A percentile compares a stretch with the other conserved stretches of the same genome.
Conservation (phyloP, 805 yeast species). For the Yamadazyma phyllophila region DNA sequence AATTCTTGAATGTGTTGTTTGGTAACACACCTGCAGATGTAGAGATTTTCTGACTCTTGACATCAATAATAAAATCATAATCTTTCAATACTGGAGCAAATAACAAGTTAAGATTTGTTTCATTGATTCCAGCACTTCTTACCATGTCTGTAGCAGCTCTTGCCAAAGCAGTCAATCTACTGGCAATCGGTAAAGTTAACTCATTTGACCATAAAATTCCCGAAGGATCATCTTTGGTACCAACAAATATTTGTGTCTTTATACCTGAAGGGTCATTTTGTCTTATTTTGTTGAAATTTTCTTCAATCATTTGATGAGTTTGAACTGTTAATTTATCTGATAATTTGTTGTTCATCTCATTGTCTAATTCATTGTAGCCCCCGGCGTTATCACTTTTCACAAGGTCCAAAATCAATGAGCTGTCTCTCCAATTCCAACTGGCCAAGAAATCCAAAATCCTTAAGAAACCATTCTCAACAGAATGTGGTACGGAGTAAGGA, state of each 20-base stretch:
- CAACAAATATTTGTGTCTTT: conserved; percentile 78
- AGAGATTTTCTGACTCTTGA: conserved; percentile 47
- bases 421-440: conserved; percentile 93
- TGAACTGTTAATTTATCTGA: conserved; percentile 62
- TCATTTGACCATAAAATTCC: conserved; percentile 80
- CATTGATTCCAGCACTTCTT: conserved; percentile 41
- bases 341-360: conserved; percentile 37
- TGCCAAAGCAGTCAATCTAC: conserved; percentile 84
- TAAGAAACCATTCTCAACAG: conserved; percentile 77
- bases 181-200: conserved; percentile 68
- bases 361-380: conserved; percentile 17
- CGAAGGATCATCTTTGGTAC: conserved; percentile 78
- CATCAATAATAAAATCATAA: conserved; percentile 73
- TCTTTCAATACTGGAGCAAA: conserved; percentile 84
- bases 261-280: conserved; percentile 78
- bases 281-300: conserved; percentile 66
- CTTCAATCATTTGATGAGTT: conserved; percentile 58
- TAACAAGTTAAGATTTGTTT: conserved; percentile 46
- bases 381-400: conserved; percentile 38
- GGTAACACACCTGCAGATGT: conserved; percentile 57
- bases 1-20: conserved; percentile 57
- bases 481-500: conserved; percentile 79
- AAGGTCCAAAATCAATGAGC: conserved; percentile 76
- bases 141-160: conserved; percentile 65
- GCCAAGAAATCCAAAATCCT: conserved; percentile 70